A percentile compares a stretch with the other conserved stretches of the same genome.
Evolutionary conservation across 768 basidiomycete genomes (phyloP).

Genomic region (Cystofilobasidium capitatum): DNA sequence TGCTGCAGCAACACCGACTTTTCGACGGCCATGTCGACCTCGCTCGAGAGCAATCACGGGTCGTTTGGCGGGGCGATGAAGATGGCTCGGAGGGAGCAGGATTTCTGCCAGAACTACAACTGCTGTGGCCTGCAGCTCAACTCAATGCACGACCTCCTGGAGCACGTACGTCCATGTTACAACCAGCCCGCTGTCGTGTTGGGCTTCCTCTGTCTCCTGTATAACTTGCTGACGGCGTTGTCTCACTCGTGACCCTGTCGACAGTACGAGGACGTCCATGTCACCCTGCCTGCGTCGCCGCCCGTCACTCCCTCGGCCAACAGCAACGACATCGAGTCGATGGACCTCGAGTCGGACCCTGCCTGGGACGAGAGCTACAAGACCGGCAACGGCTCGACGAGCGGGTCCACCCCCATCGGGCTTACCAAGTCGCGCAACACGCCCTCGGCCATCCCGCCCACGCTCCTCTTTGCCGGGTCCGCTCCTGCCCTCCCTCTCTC

Average conservation of each 20-base stretch:
- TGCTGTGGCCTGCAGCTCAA: constrained; percentile 74
- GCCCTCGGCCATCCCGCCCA: constrained; percentile 20
- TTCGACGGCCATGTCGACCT: constrained; percentile 23
- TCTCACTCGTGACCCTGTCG: background rate
- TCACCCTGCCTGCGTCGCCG: constrained; percentile 24
- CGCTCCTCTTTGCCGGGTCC: constrained; percentile 14
- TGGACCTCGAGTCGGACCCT: constrained; percentile 24
- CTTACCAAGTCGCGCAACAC: background rate
- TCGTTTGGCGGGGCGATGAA: constrained; percentile 17
- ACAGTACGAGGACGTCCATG: constrained; percentile 27
- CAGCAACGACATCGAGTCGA: constrained; percentile 23
- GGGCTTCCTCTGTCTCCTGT: background rate
- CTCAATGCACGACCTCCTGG: constrained; percentile 72
- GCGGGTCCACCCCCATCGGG: background rate
- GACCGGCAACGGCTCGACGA: background rate
- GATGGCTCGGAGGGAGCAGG: constrained; percentile 20
- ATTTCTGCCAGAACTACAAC: constrained; percentile 55
- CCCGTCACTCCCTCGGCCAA: constrained; percentile 1
- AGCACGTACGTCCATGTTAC: constrained; percentile 46
- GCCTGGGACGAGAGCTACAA: constrained; percentile 13
- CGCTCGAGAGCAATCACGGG: constrained; percentile 20
- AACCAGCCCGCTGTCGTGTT: background rate
- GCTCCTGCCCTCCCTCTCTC: background rate
- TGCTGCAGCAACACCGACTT: constrained; percentile 20
- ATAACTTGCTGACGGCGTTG: background rate